These are phyloP conservation scores for Venturia aucupariae DNA, from an alignment of 2,329 filamentous ascomycete genomes.

Conservation along the genomic window DNA sequence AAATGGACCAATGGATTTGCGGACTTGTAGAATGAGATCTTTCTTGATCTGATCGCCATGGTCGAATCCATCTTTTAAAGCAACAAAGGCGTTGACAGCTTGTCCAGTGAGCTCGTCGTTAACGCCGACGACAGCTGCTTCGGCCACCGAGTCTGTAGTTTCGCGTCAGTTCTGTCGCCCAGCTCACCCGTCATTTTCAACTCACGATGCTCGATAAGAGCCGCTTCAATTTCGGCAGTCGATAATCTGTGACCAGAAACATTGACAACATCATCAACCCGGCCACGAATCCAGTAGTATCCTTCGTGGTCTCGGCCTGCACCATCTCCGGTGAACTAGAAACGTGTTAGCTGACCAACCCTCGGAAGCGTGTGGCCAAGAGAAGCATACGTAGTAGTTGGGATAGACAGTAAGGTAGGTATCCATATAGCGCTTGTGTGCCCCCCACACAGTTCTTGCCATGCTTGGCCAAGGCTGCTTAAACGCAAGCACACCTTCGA, in stretches of 20 bases:
- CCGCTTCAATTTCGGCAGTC: conserved; percentile 95
- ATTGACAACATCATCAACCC: conserved; percentile 97
- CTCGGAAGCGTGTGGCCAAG: background rate
- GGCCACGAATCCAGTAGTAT: conserved; percentile 99
- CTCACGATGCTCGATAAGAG: conserved; percentile 77
- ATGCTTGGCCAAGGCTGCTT: conserved; percentile 98
- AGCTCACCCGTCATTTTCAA: conserved; percentile 8
- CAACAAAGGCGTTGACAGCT: conserved; percentile 93
- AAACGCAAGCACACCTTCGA: conserved; percentile 93
- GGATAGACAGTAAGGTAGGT: conserved; percentile 97
- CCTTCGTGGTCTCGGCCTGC: conserved; percentile 94
- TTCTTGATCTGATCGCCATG: conserved; percentile 74
- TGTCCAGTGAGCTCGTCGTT: conserved; percentile 91
- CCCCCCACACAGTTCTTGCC: conserved; percentile 94
- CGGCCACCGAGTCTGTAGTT: conserved; percentile 59
- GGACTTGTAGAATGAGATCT: conserved; percentile 87
- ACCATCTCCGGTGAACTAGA: conserved; percentile 80
- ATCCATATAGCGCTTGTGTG: conserved; percentile 97
- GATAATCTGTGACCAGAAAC: conserved; percentile 93
- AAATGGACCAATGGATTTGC: conserved; percentile 95
- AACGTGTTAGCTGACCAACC: background rate
- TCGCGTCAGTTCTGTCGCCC: conserved; percentile 18
- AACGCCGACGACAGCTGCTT: conserved; percentile 91
- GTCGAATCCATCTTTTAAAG: conserved; percentile 78
- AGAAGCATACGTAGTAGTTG: conserved; percentile 80